These are phyloP conservation scores for Amesomyces nigricolor DNA, from an alignment of 2,329 filamentous ascomycete species.

Conservation along the genomic window DNA sequence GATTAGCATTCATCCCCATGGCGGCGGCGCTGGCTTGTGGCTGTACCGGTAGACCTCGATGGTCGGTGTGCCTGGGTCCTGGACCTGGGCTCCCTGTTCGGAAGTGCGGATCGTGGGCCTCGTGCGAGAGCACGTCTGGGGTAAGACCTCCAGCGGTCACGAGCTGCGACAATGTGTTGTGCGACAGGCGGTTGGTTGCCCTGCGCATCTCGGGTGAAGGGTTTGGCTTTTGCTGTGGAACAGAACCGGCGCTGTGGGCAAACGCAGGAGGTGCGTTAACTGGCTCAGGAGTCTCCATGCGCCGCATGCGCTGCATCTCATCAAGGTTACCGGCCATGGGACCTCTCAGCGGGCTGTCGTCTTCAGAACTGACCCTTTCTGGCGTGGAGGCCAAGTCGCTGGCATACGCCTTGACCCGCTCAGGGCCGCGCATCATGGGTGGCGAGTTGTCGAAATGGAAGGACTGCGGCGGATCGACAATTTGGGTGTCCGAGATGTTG, in stretches of 20 bases:
- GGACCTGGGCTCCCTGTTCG: slow-evolving; percentile 31
- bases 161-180: slow-evolving; percentile 73
- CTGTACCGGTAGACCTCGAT: slow-evolving; percentile 46
- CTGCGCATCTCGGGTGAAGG: slow-evolving; percentile 72
- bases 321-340: slow-evolving; percentile 48
- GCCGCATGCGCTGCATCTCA: slow-evolving; percentile 47
- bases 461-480: slow-evolving; percentile 26
- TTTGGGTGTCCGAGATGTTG: slow-evolving; percentile 44
- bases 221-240: slow-evolving; percentile 63
- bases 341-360: slow-evolving; percentile 40
- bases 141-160: slow-evolving; percentile 59
- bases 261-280: slow-evolving; percentile 76
- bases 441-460: slow-evolving; percentile 17
- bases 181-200: slow-evolving; percentile 79
- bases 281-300: slow-evolving; percentile 63
- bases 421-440: slow-evolving; percentile 21
- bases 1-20: slow-evolving; percentile 50
- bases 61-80: slow-evolving; percentile 32
- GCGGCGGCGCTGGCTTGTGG: slow-evolving; percentile 42
- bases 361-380: slow-evolving; percentile 53
- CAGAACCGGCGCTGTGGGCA: slow-evolving; percentile 65
- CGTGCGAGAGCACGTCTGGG: slow-evolving; percentile 31
- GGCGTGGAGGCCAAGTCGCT: slow-evolving; percentile 43
- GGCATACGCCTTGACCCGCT: slow-evolving; percentile 30
- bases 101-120: slow-evolving; percentile 28